These are phyloP conservation scores for Penicillium sp. DNA, from an alignment of 2,329 filamentous ascomycete species.

Conservation along the genomic window DNA sequence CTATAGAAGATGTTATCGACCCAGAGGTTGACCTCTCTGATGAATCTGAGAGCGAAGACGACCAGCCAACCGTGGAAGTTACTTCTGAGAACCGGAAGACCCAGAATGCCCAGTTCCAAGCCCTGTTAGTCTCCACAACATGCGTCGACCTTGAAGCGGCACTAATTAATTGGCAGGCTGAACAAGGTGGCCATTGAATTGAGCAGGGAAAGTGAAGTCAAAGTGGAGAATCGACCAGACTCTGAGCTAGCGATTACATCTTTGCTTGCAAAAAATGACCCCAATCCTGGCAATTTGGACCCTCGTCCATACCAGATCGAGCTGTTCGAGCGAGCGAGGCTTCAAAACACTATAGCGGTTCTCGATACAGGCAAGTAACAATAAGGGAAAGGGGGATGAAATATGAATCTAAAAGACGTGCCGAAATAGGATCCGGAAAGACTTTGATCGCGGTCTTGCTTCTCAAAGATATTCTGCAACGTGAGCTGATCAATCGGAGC, in stretches of 20 bases:
- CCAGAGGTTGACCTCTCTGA: constrained; percentile 13
- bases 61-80: constrained; percentile 24
- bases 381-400: too few relatives aligned
- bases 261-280: constrained; percentile 58
- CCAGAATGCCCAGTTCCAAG: constrained; percentile 57
- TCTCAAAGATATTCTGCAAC: constrained; percentile 73
- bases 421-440: constrained; percentile 77
- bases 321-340: constrained; percentile 84
- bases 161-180: constrained; percentile 33
- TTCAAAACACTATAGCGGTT: constrained; percentile 87
- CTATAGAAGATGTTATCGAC: too few relatives aligned
- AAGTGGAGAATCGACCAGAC: constrained; percentile 34
- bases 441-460: constrained; percentile 93
- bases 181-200: constrained; percentile 50
- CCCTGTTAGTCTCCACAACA: constrained; percentile 40
- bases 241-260: constrained; percentile 59
- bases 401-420: neutral
- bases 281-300: constrained; percentile 67
- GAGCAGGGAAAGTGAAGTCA: constrained; percentile 43
- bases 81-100: constrained; percentile 53
- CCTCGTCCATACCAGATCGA: constrained; percentile 92
- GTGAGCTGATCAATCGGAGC: constrained; percentile 73
- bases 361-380: constrained; percentile 73
- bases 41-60: constrained; percentile 36
- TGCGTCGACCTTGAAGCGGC: neutral